A percentile compares a stretch with the other conserved stretches of the same genome.
phyloP scores from a whole-genome alignment of 129 eudicot genomes.

The Chrysanthemum seticuspe region DNA sequence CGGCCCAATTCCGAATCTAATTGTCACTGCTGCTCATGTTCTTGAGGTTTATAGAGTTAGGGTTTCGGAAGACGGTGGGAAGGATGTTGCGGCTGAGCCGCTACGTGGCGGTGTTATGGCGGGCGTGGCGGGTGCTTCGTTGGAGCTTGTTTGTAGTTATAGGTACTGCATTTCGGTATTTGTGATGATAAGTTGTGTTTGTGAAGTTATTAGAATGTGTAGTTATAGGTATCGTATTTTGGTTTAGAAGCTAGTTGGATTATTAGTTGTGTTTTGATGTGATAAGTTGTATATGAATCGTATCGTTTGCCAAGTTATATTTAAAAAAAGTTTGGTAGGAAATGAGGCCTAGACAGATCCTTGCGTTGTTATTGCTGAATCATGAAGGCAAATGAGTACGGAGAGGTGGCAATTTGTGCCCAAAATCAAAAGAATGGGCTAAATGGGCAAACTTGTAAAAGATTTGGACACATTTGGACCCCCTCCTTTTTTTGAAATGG shows the following conservation, averaged over 20 bases:
- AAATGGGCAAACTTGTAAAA: too few species aligned
- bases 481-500: too few species aligned
- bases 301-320: too few species aligned
- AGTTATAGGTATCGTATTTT: not conserved
- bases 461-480: too few species aligned
- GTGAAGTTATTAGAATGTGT: not conserved
- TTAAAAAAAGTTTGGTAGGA: too few species aligned
- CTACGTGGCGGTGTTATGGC: constrained; percentile 88
- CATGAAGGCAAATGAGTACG: too few species aligned
- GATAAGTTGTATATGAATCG: too few species aligned
- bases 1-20: constrained; percentile 76
- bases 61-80: constrained; percentile 51
- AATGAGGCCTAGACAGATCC: too few species aligned
- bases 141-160: constrained; percentile 83
- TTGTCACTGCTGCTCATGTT: constrained; percentile 72
- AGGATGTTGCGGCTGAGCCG: constrained; percentile 32
- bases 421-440: too few species aligned
- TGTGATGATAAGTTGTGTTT: not conserved
- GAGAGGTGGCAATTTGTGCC: too few species aligned
- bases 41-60: constrained; percentile 67
- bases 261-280: too few species aligned
- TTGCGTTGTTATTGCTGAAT: too few species aligned
- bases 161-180: constrained; percentile 32
- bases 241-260: not conserved
- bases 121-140: constrained; percentile 73